Conservation (phyloP, 208 protist genomes). For the Trypanosoma lewisi region DNA sequence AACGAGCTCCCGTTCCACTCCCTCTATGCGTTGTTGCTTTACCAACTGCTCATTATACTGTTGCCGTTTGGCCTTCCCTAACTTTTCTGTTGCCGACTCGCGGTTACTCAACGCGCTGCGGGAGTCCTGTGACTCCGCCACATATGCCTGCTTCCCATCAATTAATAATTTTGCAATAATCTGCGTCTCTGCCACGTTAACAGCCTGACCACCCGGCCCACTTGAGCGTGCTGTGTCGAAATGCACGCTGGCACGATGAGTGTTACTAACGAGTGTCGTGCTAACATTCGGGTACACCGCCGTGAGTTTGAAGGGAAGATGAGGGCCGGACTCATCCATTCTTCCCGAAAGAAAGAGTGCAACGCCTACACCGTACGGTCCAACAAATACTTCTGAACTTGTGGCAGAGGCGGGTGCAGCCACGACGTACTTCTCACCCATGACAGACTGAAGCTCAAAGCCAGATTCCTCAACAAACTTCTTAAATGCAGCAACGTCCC, state of each 20-base stretch:
- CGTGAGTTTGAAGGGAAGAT: constrained; percentile 35
- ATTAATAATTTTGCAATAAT: constrained; percentile 79
- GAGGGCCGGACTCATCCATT: neutral
- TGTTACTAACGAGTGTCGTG: constrained; percentile 47
- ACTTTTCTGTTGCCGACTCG: constrained; percentile 66
- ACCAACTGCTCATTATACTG: constrained; percentile 77
- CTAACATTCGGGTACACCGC: constrained; percentile 56
- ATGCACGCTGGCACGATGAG: constrained; percentile 34
- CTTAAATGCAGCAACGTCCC: constrained; percentile 22
- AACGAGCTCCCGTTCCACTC: constrained; percentile 38
- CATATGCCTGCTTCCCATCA: constrained; percentile 66
- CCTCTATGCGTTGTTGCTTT: constrained; percentile 43
- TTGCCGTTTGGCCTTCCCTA: constrained; percentile 42
- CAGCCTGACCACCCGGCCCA: constrained; percentile 85
- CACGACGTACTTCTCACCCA: constrained; percentile 31
- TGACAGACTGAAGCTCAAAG: constrained; percentile 31
- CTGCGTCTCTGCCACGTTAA: constrained; percentile 87
- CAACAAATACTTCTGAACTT: constrained; percentile 22
- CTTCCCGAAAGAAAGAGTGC: constrained; percentile 34
- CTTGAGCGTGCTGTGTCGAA: constrained; percentile 82
- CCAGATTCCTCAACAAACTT: constrained; percentile 25
- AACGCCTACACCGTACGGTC: constrained; percentile 55
- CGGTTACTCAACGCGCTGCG: constrained; percentile 82
- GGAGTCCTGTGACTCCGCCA: constrained; percentile 82
- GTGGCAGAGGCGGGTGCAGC: constrained; percentile 21